Conservation (phyloP, 805 yeast species). For the Ogataea ramenticola region DNA sequence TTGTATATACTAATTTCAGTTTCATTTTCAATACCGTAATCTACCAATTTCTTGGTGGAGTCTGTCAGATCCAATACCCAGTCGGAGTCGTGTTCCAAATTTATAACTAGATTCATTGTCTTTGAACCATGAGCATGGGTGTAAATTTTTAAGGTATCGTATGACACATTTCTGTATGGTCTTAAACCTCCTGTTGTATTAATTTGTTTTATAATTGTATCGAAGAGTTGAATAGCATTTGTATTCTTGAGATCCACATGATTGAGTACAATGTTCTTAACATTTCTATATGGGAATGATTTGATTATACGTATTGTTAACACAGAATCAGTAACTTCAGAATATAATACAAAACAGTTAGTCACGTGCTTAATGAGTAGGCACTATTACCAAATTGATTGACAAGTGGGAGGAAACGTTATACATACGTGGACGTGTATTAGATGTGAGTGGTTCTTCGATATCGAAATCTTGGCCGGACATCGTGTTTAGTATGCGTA, state of each 20-base stretch:
- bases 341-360: not conserved
- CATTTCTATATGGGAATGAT: constrained; percentile 87
- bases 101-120: constrained; percentile 86
- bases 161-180: constrained; percentile 72
- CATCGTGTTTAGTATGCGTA: too few relatives aligned
- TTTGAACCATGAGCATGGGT: constrained; percentile 94
- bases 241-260: constrained; percentile 64
- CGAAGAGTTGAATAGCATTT: constrained; percentile 59
- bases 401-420: too few relatives aligned
- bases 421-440: constrained; percentile 54
- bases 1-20: constrained; percentile 87
- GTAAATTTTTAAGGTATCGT: constrained; percentile 76
- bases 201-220: constrained; percentile 37
- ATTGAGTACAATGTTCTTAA: constrained; percentile 63
- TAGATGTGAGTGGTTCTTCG: constrained; percentile 76
- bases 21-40: constrained; percentile 70
- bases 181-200: constrained; percentile 59
- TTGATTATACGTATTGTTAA: constrained; percentile 83
- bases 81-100: constrained; percentile 75
- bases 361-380: not conserved
- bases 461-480: constrained; percentile 20
- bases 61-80: constrained; percentile 48
- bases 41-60: constrained; percentile 33
- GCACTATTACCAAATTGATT: too few relatives aligned
- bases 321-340: constrained; percentile 50